phyloP scores from a whole-genome alignment of 2,329 filamentous ascomycete genomes.

The Fusarium armeniacum region DNA sequence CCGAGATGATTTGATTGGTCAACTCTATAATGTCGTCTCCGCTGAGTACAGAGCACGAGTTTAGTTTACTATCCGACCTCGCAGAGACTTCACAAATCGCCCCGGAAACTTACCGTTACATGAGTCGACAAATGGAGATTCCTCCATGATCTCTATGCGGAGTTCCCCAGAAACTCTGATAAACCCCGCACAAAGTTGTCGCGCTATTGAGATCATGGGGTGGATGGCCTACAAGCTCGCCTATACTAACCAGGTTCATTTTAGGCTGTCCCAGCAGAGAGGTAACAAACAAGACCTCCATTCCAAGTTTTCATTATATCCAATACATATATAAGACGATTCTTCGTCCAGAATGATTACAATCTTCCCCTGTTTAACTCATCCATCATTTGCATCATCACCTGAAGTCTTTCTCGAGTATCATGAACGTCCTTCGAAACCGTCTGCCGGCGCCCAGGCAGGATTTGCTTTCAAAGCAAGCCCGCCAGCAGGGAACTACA shows the following conservation, averaged over 20 bases:
- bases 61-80: background rate
- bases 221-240: slow-evolving; percentile 1
- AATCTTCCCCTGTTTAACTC: background rate
- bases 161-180: slow-evolving; percentile 6
- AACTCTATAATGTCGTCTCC: fast-evolving
- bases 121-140: background rate
- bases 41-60: background rate
- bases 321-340: slow-evolving; percentile 11
- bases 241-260: slow-evolving; percentile 4
- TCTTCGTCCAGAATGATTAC: background rate
- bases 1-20: slow-evolving; percentile 39
- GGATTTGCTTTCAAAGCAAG: slow-evolving; percentile 23
- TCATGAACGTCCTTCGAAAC: slow-evolving; percentile 19
- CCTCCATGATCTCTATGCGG: slow-evolving; percentile 1
- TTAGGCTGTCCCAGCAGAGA: background rate
- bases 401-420: no score
- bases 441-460: slow-evolving; percentile 12
- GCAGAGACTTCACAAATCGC: background rate
- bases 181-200: slow-evolving; percentile 13
- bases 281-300: background rate
- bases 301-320: background rate
- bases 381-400: background rate
- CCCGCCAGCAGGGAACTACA: slow-evolving; percentile 34
- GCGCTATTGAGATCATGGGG: slow-evolving; percentile 18
- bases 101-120: background rate